Evolutionary conservation across 768 basidiomycete genomes (phyloP), one percentile per base, ranked within the genome.

Genomic region (Suillus weaverae): DNA sequence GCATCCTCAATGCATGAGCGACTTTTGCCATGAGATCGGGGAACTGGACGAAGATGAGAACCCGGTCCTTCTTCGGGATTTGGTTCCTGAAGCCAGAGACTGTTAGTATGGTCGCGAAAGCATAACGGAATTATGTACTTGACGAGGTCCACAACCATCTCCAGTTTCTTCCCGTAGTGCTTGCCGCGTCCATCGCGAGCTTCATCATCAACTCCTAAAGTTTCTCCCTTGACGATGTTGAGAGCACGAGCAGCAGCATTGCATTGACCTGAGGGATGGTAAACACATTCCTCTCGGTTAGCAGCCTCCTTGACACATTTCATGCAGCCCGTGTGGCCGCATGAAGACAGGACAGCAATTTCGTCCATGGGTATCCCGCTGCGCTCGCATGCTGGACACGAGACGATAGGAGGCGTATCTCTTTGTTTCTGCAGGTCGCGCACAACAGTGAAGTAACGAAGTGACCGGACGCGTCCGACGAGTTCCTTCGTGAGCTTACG

Each of bases 31-130:
- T 94, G 64, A 98, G 83, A 77, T 97, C 95, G 6, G 87, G 89
- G 83, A 96, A 98, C 72, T 98, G 96, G n/a, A 97, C 92, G 78
- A 98, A 98, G 66, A 98, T 85, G 51, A 98, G 85, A 20, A 95
- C 86, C 9, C 93, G 89, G 70, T 97, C 94, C 26, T 89, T 81
- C 68, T 86, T 85, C 11, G 90, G 87, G 55, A 95, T 84, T 48
- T 80, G 78, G 63, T 86, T 85, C 72, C 91, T 94, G 71, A 30
- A 60, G n/a, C 44, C 60, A 57, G 26, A 59, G 48, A 39, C 36
- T 38, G 44, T 63, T 2, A 62, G 39, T 48, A 30, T 56, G 51
- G n/a, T 16, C 10, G n/a, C 51, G 20, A 36, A 59, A 38, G 54
- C 10, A 13, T 51, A 46, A 20, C 0, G n/a, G 60, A 3, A 55